phyloP scores from a whole-genome alignment of 1,139 yeast genomes.

The Arxiozyma bovina region DNA sequence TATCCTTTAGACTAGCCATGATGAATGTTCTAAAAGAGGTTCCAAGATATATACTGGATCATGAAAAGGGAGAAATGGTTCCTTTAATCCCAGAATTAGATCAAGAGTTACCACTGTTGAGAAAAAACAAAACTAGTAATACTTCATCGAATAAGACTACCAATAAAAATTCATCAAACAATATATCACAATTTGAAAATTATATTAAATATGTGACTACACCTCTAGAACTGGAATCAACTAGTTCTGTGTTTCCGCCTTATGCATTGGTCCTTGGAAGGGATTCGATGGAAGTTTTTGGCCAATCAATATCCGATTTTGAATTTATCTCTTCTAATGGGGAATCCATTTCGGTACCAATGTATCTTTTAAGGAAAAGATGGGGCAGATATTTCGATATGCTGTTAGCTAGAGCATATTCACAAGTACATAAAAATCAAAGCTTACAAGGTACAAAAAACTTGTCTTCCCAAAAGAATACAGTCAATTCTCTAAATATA shows the following conservation, averaged over 20 bases:
- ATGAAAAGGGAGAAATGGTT: constrained; percentile 1
- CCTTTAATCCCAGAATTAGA: not conserved
- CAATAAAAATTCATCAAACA: constrained; percentile 1
- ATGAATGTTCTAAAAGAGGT: constrained; percentile 42
- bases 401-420: constrained; percentile 53
- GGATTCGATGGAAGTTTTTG: constrained; percentile 61
- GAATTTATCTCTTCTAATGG: constrained; percentile 63
- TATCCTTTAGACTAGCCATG: constrained; percentile 57
- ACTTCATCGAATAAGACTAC: not conserved
- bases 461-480: not conserved
- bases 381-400: constrained; percentile 68
- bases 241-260: constrained; percentile 61
- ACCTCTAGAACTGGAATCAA: constrained; percentile 53
- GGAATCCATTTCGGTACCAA: constrained; percentile 52
- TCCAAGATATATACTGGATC: constrained; percentile 3
- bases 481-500: not conserved
- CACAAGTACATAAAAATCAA: constrained; percentile 29
- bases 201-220: constrained; percentile 76
- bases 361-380: constrained; percentile 52
- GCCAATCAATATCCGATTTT: constrained; percentile 57
- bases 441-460: constrained; percentile 4
- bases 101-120: not conserved
- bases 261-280: constrained; percentile 70
- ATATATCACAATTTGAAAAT: constrained; percentile 43
- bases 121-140: not conserved